Evolutionary conservation across 1,284 basidiomycete genomes (phyloP).

Genomic region (Cryptococcus maquisensis): DNA sequence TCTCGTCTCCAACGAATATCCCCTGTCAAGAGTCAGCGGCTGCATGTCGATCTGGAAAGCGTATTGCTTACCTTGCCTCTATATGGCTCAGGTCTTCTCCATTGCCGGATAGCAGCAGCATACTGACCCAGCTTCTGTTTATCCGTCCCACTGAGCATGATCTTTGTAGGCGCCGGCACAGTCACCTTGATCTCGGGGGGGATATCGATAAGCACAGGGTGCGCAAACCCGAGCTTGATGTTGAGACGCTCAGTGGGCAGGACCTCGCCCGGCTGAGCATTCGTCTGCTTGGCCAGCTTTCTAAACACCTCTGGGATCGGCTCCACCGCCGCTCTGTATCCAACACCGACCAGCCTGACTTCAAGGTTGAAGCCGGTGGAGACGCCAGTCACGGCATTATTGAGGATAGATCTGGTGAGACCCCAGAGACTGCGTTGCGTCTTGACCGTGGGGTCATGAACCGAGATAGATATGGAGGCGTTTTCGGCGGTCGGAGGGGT

Average conservation of each 20-base stretch:
- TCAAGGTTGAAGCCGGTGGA: conserved; percentile 78
- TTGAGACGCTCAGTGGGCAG: conserved; percentile 54
- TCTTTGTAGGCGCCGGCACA: conserved; percentile 52
- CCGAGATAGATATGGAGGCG: conserved; percentile 51
- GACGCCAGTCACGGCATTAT: conserved; percentile 87
- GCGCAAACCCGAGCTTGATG: conserved; percentile 88
- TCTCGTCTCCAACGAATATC: conserved; percentile 85
- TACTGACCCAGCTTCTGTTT: conserved; percentile 72
- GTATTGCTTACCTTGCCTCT: conserved; percentile 76
- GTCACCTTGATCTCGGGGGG: conserved; percentile 69
- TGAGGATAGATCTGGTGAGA: conserved; percentile 78
- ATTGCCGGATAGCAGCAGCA: conserved; percentile 76
- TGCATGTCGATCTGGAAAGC: neutral
- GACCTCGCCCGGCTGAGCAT: conserved; percentile 22
- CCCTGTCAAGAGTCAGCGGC: conserved; percentile 55
- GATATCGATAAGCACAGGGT: conserved; percentile 76
- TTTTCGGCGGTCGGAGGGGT: conserved; percentile 18
- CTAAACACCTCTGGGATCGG: conserved; percentile 60
- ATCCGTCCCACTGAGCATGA: conserved; percentile 54
- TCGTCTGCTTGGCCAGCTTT: conserved; percentile 32
- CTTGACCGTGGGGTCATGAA: conserved; percentile 68
- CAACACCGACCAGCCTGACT: conserved; percentile 88
- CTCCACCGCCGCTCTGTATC: conserved; percentile 85
- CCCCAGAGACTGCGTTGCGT: conserved; percentile 89
- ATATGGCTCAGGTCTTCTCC: conserved; percentile 92